Conservation (phyloP, 345 rosid species). For the Lumnitzera littorea region DNA sequence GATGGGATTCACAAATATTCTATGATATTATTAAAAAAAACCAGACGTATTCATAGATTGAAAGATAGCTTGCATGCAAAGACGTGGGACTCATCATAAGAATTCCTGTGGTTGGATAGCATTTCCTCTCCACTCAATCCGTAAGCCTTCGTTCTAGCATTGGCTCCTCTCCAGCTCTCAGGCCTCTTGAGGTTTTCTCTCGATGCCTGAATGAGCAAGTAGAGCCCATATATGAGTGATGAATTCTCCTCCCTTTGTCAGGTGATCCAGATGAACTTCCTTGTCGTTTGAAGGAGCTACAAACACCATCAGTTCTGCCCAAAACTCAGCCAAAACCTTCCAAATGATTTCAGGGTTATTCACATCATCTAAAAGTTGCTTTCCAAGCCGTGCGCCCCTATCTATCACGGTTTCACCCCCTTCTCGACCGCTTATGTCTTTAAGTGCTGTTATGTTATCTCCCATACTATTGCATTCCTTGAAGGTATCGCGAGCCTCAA, state of each 20-base stretch:
- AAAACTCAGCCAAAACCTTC: not conserved
- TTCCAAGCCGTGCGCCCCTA: not conserved
- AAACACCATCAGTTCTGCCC: not conserved
- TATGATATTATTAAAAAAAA: no score
- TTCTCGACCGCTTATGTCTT: not conserved
- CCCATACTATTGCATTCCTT: not conserved
- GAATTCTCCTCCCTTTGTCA: conserved; percentile 3
- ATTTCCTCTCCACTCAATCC: no score
- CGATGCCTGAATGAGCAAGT: not conserved
- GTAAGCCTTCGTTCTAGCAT: not conserved
- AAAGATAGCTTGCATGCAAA: no score
- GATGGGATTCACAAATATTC: no score
- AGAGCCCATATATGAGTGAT: conserved; percentile 5
- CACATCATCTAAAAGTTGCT: not conserved
- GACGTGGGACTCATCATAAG: no score
- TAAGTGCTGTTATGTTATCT: not conserved
- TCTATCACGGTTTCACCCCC: not conserved
- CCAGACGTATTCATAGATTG: no score
- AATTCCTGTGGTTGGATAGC: no score
- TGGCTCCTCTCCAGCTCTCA: not conserved
- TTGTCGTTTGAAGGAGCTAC: not conserved
- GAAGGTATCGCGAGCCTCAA: not conserved
- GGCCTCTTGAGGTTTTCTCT: not conserved
- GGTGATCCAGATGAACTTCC: not conserved
- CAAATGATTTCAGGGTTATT: not conserved